Percentiles rank a stretch among this genome's conserved stretches.
phyloP scores from a whole-genome alignment of 169 alveolate species.

The Plasmodium reichenowi region DNA sequence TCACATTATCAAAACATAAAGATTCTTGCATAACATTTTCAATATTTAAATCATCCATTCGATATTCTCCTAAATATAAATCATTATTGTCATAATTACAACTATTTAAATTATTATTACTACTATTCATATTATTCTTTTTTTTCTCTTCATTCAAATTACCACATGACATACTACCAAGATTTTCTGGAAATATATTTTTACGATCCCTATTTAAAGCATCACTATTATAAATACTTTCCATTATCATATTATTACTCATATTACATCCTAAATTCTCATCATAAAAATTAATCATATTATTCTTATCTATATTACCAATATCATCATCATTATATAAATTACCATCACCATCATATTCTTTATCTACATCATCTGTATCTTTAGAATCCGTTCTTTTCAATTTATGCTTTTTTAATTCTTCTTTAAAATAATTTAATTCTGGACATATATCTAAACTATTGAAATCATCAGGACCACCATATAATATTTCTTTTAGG shows the following conservation, averaged over 20 bases:
- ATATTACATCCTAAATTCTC: slow-evolving; percentile 2
- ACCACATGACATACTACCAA: background rate
- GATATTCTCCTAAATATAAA: background rate
- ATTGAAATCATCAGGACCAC: slow-evolving; percentile 42
- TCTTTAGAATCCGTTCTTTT: slow-evolving; percentile 45
- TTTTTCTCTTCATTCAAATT: slow-evolving; percentile 30
- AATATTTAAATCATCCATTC: slow-evolving; percentile 67
- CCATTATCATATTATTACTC: slow-evolving; percentile 31
- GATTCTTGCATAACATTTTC: slow-evolving; percentile 76
- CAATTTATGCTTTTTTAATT: slow-evolving; percentile 48
- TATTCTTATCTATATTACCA: too few relatives aligned
- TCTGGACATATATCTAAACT: slow-evolving; percentile 62
- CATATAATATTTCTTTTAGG: slow-evolving; percentile 29
- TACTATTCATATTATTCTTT: slow-evolving; percentile 10
- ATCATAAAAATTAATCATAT: too few relatives aligned
- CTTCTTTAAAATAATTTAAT: slow-evolving; percentile 67
- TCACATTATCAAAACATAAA: slow-evolving; percentile 55
- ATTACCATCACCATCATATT: slow-evolving; percentile 7
- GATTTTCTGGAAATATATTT: too few relatives aligned
- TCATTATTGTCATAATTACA: slow-evolving; percentile 23
- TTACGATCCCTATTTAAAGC: too few relatives aligned
- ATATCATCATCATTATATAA: too few relatives aligned
- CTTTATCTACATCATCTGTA: slow-evolving; percentile 24
- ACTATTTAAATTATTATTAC: slow-evolving; percentile 17
- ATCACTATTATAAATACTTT: background rate